Conservation (phyloP, 2,329 filamentous ascomycete species). For the Ascochyta pisi region DNA sequence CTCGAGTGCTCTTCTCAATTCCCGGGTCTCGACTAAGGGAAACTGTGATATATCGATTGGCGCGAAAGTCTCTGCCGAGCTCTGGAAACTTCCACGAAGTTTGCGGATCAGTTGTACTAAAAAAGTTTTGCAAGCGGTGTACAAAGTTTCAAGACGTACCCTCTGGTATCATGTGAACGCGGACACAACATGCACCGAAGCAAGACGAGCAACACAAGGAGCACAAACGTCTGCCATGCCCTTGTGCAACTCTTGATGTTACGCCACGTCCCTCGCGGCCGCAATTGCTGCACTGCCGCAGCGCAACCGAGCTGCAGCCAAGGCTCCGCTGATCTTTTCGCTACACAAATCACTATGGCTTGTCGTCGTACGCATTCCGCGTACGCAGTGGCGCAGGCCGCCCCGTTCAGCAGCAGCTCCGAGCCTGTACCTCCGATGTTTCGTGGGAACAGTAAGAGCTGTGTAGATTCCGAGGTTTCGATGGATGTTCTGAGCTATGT, state of each 20-base stretch:
- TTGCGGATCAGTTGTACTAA: neutral
- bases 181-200: constrained; percentile 5
- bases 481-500: neutral
- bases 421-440: neutral
- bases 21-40: neutral
- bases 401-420: neutral
- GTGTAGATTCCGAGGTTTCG: neutral
- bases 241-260: constrained; percentile 13
- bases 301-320: constrained; percentile 13
- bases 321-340: constrained; percentile 4
- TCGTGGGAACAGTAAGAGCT: neutral
- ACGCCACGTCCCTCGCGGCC: constrained; percentile 7
- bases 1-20: neutral
- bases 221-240: constrained; percentile 11
- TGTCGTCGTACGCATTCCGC: constrained; percentile 9
- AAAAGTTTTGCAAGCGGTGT: neutral
- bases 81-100: neutral
- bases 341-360: neutral
- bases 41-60: neutral
- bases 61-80: neutral
- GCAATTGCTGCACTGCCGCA: constrained; percentile 3
- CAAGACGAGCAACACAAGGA: neutral
- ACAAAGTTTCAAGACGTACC: neutral
- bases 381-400: constrained; percentile 5
- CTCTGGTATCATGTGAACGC: neutral